A percentile compares a stretch with the other conserved stretches of the same genome.
Conservation (phyloP, 2,329 filamentous ascomycete genomes). For the Mariannaea elegans region DNA sequence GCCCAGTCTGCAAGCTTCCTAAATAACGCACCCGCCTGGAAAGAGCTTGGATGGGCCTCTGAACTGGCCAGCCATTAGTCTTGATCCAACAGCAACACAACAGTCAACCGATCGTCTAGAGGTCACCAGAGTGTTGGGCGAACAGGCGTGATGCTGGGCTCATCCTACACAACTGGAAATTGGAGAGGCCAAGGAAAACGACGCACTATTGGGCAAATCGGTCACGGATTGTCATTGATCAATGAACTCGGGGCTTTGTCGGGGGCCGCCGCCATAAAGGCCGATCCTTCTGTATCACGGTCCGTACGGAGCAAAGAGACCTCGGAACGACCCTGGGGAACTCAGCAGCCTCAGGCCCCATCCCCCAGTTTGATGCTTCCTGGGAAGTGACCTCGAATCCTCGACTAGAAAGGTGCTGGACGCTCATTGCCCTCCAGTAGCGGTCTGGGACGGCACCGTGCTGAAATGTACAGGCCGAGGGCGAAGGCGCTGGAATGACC, state of each 20-base stretch:
- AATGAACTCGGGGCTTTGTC: not conserved
- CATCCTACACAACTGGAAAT: too few relatives aligned
- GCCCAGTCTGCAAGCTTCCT: too few relatives aligned
- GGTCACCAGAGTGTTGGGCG: too few relatives aligned
- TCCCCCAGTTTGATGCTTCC: too few relatives aligned
- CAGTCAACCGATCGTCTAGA: too few relatives aligned
- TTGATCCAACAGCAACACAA: too few relatives aligned
- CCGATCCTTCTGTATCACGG: constrained; percentile 6
- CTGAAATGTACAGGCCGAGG: constrained; percentile 41
- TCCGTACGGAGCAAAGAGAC: not conserved
- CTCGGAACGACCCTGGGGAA: not conserved
- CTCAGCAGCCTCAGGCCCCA: constrained; percentile 7
- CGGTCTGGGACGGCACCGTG: constrained; percentile 26
- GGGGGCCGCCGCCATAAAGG: constrained; percentile 5
- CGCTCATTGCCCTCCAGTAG: not conserved
- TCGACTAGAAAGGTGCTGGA: not conserved
- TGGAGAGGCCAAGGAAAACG: not conserved
- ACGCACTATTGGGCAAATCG: not conserved
- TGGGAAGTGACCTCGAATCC: too few relatives aligned
- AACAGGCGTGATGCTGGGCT: too few relatives aligned
- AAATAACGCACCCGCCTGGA: too few relatives aligned
- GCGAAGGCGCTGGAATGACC: constrained; percentile 43
- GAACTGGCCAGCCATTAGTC: too few relatives aligned
- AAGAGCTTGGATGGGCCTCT: too few relatives aligned
- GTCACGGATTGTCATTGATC: too few relatives aligned